A percentile compares a stretch with the other conserved stretches of the same genome.
Evolutionary conservation across 2,329 filamentous ascomycete species (phyloP).

Genomic region (Fusarium oligoseptatum): DNA sequence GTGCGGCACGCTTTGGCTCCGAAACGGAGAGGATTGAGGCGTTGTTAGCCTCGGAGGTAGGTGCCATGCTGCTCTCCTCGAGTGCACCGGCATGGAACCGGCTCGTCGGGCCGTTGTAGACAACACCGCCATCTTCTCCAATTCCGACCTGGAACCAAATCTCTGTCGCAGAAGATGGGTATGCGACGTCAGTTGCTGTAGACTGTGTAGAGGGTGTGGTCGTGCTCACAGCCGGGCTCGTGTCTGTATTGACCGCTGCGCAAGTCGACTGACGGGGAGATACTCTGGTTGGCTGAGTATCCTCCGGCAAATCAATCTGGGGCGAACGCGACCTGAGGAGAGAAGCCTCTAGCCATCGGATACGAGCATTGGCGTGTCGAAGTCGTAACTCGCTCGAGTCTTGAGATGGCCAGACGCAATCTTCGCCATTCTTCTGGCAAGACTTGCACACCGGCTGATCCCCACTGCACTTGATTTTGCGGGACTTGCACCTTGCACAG

Average conservation of each 20-base stretch:
- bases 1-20: background rate
- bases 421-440: background rate
- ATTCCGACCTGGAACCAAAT: constrained; percentile 41
- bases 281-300: background rate
- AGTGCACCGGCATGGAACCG: constrained; percentile 32
- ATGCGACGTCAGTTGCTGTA: background rate
- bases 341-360: constrained; percentile 5
- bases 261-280: background rate
- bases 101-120: constrained; percentile 43
- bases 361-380: constrained; percentile 14
- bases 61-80: background rate
- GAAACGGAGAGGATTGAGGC: background rate
- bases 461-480: constrained; percentile 18
- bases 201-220: background rate
- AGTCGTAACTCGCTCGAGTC: constrained; percentile 5
- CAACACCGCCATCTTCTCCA: constrained; percentile 36
- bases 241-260: background rate
- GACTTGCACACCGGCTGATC: constrained; percentile 4
- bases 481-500: constrained; percentile 14
- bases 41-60: background rate
- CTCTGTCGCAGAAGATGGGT: constrained; percentile 6
- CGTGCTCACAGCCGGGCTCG: background rate
- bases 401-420: constrained; percentile 13
- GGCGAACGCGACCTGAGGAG: background rate
- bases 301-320: background rate